Evolutionary conservation across 228 moss, liverwort and hornwort genomes (phyloP).

Genomic region (Sphagnum fallax): DNA sequence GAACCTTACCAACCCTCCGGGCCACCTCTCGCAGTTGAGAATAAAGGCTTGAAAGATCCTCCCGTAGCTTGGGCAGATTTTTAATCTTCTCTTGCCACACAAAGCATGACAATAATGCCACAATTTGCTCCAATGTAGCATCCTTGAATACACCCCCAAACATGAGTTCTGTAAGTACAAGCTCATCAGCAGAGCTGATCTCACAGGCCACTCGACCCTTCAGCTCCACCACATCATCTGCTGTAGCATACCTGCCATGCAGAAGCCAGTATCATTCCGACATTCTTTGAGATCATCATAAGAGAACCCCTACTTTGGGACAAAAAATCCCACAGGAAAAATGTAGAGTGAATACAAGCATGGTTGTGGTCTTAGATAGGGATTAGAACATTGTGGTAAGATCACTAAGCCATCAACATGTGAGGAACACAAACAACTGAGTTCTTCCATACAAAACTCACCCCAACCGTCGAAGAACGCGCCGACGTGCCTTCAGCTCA

Average conservation of each 20-base stretch:
- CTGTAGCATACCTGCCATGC: conserved; percentile 56
- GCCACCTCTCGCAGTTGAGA: conserved; percentile 85
- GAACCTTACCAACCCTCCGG: conserved; percentile 72
- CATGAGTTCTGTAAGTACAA: conserved; percentile 79
- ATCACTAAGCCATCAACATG: too few relatives aligned
- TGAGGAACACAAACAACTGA: too few relatives aligned
- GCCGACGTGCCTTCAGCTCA: conserved; percentile 81
- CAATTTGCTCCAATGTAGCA: conserved; percentile 62
- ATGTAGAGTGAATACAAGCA: too few relatives aligned
- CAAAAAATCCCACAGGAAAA: too few relatives aligned
- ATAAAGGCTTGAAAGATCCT: conserved; percentile 76
- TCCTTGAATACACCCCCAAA: conserved; percentile 82
- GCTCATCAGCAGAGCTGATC: conserved; percentile 94
- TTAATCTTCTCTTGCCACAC: conserved; percentile 96
- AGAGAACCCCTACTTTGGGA: too few relatives aligned
- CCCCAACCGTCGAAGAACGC: conserved; percentile 82
- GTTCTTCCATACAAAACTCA: conserved; percentile 10
- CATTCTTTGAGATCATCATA: too few relatives aligned
- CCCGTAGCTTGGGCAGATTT: conserved; percentile 52
- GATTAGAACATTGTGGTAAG: too few relatives aligned
- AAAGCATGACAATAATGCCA: conserved; percentile 87
- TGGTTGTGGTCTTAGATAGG: too few relatives aligned
- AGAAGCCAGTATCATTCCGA: not conserved
- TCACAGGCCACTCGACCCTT: conserved; percentile 98
- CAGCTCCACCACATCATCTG: conserved; percentile 79